Percentiles rank a stretch among this genome's conserved stretches.
phyloP scores from a whole-genome alignment of 1,284 basidiomycete genomes.

The Austroboletus rostrupii region DNA sequence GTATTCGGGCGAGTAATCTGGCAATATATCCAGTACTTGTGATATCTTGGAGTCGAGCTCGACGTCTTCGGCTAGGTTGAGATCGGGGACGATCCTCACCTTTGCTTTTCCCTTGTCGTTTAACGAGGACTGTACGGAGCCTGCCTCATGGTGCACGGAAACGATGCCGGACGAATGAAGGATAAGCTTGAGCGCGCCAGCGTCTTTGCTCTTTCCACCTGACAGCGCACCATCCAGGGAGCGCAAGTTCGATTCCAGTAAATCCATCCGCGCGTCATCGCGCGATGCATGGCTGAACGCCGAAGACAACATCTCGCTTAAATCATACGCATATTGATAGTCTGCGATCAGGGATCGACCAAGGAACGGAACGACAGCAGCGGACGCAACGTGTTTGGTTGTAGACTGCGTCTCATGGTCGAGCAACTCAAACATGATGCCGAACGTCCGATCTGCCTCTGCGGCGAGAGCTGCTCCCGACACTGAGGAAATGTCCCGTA shows the following conservation, averaged over 20 bases:
- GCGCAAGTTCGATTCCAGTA: constrained; percentile 49
- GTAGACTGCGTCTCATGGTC: constrained; percentile 35
- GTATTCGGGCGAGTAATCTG: constrained; percentile 52
- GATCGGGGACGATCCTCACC: constrained; percentile 11
- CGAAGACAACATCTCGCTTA: constrained; percentile 46
- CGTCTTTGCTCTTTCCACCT: constrained; percentile 29
- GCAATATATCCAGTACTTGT: constrained; percentile 70
- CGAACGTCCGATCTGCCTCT: constrained; percentile 53
- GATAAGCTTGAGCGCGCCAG: constrained; percentile 58
- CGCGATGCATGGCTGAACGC: constrained; percentile 42
- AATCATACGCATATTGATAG: constrained; percentile 63
- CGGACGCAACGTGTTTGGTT: constrained; percentile 2
- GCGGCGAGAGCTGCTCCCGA: constrained; percentile 39
- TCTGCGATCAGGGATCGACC: constrained; percentile 63
- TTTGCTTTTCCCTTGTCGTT: constrained; percentile 38
- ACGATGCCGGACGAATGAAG: constrained; percentile 55
- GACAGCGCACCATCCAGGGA: constrained; percentile 31
- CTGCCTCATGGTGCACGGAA: not conserved
- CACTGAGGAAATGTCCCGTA: constrained; percentile 44
- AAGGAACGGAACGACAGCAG: constrained; percentile 51
- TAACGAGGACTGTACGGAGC: constrained; percentile 24
- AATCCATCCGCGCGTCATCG: constrained; percentile 54
- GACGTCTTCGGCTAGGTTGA: constrained; percentile 27
- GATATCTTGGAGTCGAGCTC: constrained; percentile 54
- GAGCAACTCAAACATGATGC: constrained; percentile 54